Base-by-base conservation (phyloP, 768 basidiomycete species). In the Podaxis sp. region DNA sequence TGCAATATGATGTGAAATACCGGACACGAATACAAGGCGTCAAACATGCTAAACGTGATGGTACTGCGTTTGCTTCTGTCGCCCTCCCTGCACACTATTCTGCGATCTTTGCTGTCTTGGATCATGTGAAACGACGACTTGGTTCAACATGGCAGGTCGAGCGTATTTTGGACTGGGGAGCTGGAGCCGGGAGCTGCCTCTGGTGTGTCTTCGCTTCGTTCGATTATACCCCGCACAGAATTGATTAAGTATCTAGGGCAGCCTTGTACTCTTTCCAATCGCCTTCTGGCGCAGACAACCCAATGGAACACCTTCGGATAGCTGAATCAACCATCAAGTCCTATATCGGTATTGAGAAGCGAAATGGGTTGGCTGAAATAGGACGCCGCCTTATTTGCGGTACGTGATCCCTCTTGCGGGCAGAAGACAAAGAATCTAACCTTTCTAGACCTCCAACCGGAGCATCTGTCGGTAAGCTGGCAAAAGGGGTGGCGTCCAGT, bases 11-110 rank as follows among this genome's bases (percentile, higher is more conserved):
- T 61, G 77, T 78, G 8, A 77, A 75, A 63, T 92, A 92, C 72
- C 86, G 82, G 65, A 87, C 87, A 12, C 75, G 78, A 46, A 75
- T 77, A 57, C 88, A 90, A 69, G 80, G 82, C 39, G 74, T 74
- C 61, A 82, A 82, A 28, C 90, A 91, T 72, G 77, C 78, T 44
- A 80, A 83, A 59, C 82, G 89, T 28, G 91, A 95, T 66, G 92
- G 88, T 24, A 87, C 90, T 26, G 94, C 94, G 4, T 96, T 95
- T 71, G 89, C 90, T 13, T 87, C 91, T 12, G 82, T 95, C 54
- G 90, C 88, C n/a, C 82, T 96, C 66, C 94, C 94, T 0, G 86
- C 88, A 2, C 90, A 95, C 75, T 96, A 91, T 72, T 85, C 92
- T 52, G 92, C 87, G 2, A 89, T 95, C 56, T 81, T 77, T 54